These are phyloP conservation scores for Pichia sp. DNA, from an alignment of 1,139 yeast species.

Conservation along the genomic window DNA sequence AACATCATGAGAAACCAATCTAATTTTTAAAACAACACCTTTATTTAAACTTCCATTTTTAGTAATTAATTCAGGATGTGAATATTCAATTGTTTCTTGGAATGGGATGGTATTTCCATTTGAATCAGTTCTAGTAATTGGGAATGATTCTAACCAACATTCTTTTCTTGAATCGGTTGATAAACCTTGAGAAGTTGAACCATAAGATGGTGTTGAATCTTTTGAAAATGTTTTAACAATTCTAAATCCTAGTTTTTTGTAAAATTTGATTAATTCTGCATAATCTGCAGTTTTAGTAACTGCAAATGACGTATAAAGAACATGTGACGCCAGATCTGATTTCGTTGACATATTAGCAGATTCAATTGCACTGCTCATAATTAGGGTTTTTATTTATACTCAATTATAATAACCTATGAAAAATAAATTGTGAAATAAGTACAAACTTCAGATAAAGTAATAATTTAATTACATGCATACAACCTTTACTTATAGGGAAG, in stretches of 20 bases:
- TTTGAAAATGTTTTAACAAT: constrained; percentile 51
- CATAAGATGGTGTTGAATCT: constrained; percentile 37
- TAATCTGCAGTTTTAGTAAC: constrained; percentile 47
- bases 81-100: constrained; percentile 28
- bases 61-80: constrained; percentile 45
- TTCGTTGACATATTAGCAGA: neutral
- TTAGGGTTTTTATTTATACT: neutral
- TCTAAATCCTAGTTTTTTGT: constrained; percentile 52
- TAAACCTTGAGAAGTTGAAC: constrained; percentile 39
- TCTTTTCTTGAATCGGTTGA: constrained; percentile 62
- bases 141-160: constrained; percentile 66
- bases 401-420: neutral
- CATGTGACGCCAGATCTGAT: constrained; percentile 4
- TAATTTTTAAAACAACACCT: constrained; percentile 56
- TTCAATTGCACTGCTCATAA: neutral
- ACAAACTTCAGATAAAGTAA: neutral
- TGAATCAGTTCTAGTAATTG: constrained; percentile 41
- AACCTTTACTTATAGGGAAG: too few relatives aligned
- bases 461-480: too few relatives aligned
- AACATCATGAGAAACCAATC: constrained; percentile 43
- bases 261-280: constrained; percentile 44
- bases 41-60: constrained; percentile 23
- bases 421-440: neutral
- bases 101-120: constrained; percentile 21
- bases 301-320: constrained; percentile 43